Percentiles rank a stretch among this genome's conserved stretches.
Evolutionary conservation across 805 yeast genomes (phyloP).

Genomic region (Peterozyma xylosa): DNA sequence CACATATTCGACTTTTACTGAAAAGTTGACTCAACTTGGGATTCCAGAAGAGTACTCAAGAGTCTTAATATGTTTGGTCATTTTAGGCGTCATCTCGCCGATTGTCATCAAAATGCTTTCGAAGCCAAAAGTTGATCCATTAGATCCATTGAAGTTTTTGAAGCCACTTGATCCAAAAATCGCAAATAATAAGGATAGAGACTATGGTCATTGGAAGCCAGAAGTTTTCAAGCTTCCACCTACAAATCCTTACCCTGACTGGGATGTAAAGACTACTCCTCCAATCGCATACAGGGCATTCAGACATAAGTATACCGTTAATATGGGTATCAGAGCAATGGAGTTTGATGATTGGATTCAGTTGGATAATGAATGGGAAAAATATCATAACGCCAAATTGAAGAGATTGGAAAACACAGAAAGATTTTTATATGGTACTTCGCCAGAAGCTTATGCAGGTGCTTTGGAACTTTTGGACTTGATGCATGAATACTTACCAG

Average conservation of each 20-base stretch:
- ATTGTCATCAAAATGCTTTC: background rate
- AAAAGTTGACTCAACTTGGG: too few species aligned
- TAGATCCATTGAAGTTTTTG: slow-evolving; percentile 5
- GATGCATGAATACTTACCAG: slow-evolving; percentile 44
- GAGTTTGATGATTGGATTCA: slow-evolving; percentile 60
- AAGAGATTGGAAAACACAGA: slow-evolving; percentile 40
- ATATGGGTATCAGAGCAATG: slow-evolving; percentile 65
- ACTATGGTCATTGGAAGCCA: slow-evolving; percentile 46
- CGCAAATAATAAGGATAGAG: slow-evolving; percentile 37
- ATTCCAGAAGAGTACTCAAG: too few species aligned
- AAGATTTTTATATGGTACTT: slow-evolving; percentile 39
- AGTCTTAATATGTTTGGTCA: too few species aligned
- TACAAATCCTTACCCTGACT: slow-evolving; percentile 38
- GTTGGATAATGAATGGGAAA: slow-evolving; percentile 58
- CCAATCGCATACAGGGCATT: slow-evolving; percentile 65
- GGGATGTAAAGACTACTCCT: slow-evolving; percentile 41
- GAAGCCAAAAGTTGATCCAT: slow-evolving; percentile 4
- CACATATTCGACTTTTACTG: too few species aligned
- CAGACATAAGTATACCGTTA: slow-evolving; percentile 54
- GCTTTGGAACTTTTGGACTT: slow-evolving; percentile 50
- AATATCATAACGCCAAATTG: slow-evolving; percentile 45
- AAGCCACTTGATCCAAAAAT: slow-evolving; percentile 23
- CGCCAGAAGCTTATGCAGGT: slow-evolving; percentile 42
- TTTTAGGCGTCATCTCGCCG: too few species aligned
- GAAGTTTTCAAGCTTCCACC: slow-evolving; percentile 41